Percentiles rank a stretch among this genome's conserved stretches.
Evolutionary conservation across 2,329 filamentous ascomycete genomes (phyloP).

Genomic region (Chaetomium globosum): DNA sequence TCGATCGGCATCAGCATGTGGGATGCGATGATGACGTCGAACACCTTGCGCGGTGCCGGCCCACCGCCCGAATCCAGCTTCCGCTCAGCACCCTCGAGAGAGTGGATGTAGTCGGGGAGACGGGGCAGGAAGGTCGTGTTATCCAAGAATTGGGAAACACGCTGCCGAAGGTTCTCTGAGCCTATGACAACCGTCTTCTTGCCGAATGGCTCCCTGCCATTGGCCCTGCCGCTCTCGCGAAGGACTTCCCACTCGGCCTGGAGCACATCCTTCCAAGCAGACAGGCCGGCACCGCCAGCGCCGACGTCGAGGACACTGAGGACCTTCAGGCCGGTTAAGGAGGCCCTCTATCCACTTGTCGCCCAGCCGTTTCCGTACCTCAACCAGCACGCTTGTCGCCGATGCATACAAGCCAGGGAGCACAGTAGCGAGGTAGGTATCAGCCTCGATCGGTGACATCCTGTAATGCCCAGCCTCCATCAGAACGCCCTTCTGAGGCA

Average conservation of each 20-base stretch:
- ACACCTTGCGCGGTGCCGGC: slow-evolving; percentile 69
- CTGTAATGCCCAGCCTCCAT: slow-evolving; percentile 64
- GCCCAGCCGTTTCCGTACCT: slow-evolving; percentile 73
- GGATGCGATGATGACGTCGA: slow-evolving; percentile 86
- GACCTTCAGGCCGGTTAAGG: slow-evolving; percentile 59
- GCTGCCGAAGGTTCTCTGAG: slow-evolving; percentile 72
- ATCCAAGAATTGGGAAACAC: slow-evolving; percentile 74
- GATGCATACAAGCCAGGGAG: slow-evolving; percentile 73
- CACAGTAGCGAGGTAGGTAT: slow-evolving; percentile 69
- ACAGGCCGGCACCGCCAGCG: slow-evolving; percentile 69
- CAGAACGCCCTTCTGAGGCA: slow-evolving; percentile 65
- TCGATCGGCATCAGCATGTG: slow-evolving; percentile 77
- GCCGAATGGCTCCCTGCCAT: slow-evolving; percentile 58
- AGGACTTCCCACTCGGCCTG: slow-evolving; percentile 79
- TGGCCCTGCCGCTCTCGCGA: slow-evolving; percentile 52
- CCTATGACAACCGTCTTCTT: slow-evolving; percentile 81
- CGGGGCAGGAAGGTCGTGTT: slow-evolving; percentile 91
- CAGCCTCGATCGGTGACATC: slow-evolving; percentile 75
- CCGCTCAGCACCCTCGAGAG: slow-evolving; percentile 59
- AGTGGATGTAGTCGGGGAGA: slow-evolving; percentile 81
- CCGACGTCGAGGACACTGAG: slow-evolving; percentile 75
- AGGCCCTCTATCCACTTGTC: slow-evolving; percentile 69
- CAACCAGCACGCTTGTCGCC: slow-evolving; percentile 67
- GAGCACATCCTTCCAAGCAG: slow-evolving; percentile 77
- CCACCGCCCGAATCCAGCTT: slow-evolving; percentile 60